Evolutionary conservation across 164 flowering plant species (phyloP).

Genomic region (Chimonanthus salicifolius): DNA sequence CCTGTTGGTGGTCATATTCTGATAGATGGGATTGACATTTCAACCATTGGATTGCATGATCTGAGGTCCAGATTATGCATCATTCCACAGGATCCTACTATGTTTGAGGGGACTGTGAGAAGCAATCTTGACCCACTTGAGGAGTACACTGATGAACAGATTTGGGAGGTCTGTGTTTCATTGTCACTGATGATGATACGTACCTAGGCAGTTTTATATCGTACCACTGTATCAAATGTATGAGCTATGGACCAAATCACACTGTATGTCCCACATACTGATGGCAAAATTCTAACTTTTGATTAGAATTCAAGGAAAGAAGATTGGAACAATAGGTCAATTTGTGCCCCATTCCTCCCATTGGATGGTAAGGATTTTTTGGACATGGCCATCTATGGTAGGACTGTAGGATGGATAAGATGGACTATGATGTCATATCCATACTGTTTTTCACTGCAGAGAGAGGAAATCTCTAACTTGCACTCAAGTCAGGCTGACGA

Average conservation of each 20-base stretch:
- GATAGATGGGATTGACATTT: conserved; percentile 36
- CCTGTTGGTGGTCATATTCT: conserved; percentile 31
- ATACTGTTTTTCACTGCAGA: too few species aligned
- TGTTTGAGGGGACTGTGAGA: conserved; percentile 42
- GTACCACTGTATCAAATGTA: not conserved
- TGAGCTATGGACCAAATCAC: not conserved
- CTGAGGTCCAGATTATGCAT: conserved; percentile 39
- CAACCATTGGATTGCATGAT: conserved; percentile 38
- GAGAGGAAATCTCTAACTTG: too few species aligned
- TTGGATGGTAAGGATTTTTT: too few species aligned
- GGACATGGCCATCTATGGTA: too few species aligned
- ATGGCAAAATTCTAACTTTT: not conserved
- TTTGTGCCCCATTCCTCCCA: too few species aligned
- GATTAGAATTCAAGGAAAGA: too few species aligned
- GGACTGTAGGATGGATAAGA: too few species aligned
- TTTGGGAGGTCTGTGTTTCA: conserved; percentile 34
- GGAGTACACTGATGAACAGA: conserved; percentile 37
- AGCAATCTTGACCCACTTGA: conserved; percentile 40
- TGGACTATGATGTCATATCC: too few species aligned
- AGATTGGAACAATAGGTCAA: too few species aligned
- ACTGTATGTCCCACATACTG: not conserved
- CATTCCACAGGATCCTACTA: conserved; percentile 46
- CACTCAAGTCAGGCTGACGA: too few species aligned
- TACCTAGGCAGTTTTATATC: not conserved
- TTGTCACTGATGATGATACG: not conserved